phyloP scores from a whole-genome alignment of 2,329 filamentous ascomycete genomes.

The Fusarium pininemorale region DNA sequence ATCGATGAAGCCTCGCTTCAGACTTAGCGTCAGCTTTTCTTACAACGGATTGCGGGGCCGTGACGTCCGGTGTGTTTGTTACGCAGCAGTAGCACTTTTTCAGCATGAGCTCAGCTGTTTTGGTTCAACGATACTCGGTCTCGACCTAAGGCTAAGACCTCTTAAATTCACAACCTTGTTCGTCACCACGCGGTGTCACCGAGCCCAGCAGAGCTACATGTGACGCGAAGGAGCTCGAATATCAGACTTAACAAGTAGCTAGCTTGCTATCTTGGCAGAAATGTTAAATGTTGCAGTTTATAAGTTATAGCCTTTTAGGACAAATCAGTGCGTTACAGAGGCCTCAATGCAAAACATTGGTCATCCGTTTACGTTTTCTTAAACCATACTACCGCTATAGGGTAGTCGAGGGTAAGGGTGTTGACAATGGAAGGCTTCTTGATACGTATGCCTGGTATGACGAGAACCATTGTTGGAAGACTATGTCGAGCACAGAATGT shows the following conservation, averaged over 20 bases:
- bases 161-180: neutral
- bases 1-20: constrained; percentile 18
- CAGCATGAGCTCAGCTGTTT: neutral
- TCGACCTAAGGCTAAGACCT: neutral
- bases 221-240: neutral
- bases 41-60: constrained; percentile 34
- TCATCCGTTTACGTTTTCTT: neutral
- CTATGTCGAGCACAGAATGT: neutral
- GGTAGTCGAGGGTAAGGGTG: neutral
- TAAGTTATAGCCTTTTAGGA: neutral
- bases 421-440: neutral
- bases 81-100: neutral
- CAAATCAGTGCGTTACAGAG: neutral
- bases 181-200: neutral
- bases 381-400: neutral
- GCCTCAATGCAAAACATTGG: neutral
- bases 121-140: neutral
- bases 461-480: neutral
- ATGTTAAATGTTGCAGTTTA: neutral
- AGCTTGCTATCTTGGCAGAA: neutral
- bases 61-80: constrained; percentile 10
- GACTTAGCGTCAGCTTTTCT: constrained; percentile 17
- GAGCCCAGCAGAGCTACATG: neutral
- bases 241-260: neutral
- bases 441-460: neutral